phyloP scores from a whole-genome alignment of 306 rosid species.

The Quercus wislizeni region DNA sequence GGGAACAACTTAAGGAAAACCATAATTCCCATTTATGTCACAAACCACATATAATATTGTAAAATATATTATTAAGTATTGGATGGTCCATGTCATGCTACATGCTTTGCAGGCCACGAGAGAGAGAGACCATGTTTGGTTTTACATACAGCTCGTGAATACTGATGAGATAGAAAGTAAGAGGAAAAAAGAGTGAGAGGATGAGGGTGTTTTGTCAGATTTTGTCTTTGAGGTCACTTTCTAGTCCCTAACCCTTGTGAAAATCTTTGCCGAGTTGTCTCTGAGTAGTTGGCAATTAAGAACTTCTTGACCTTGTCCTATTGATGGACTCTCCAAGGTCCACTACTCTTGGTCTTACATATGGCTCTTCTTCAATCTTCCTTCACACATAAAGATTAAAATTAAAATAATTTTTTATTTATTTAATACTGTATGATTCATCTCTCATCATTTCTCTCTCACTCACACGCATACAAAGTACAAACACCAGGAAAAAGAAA shows the following conservation, averaged over 20 bases:
- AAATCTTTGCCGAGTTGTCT: constrained; percentile 53
- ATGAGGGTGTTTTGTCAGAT: constrained; percentile 46
- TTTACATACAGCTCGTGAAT: constrained; percentile 65
- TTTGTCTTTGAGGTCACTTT: constrained; percentile 31
- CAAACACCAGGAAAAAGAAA: constrained; percentile 9
- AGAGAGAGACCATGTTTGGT: constrained; percentile 15
- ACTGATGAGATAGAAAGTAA: constrained; percentile 45
- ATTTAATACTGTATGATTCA: neutral
- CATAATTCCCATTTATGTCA: constrained; percentile 19
- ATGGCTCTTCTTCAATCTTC: neutral
- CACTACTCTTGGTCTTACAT: neutral
- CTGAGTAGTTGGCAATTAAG: constrained; percentile 46
- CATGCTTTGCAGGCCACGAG: constrained; percentile 26
- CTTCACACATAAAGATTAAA: constrained; percentile 31
- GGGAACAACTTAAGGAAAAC: neutral
- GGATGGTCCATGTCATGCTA: constrained; percentile 50
- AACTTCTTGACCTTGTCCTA: constrained; percentile 17
- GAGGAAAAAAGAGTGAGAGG: neutral
- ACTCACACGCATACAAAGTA: neutral
- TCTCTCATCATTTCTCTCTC: constrained; percentile 23
- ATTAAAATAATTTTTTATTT: neutral
- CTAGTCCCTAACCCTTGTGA: constrained; percentile 27
- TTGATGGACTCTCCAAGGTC: constrained; percentile 42
- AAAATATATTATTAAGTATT: neutral
- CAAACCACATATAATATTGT: constrained; percentile 34